These are phyloP conservation scores for Mycena venus DNA, from an alignment of 768 basidiomycete species.

Conservation along the genomic window DNA sequence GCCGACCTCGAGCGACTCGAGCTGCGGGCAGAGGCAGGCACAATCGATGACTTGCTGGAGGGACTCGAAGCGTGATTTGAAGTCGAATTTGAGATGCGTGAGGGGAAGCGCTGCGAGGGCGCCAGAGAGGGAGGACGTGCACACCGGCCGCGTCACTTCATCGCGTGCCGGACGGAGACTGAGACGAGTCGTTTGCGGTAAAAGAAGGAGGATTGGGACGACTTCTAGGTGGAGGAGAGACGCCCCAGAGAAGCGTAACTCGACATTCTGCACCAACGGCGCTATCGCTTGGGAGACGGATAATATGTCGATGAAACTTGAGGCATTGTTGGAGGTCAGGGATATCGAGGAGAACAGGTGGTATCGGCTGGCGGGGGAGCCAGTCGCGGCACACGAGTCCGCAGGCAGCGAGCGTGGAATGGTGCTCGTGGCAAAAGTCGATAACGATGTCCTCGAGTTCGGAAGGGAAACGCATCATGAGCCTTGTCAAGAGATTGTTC, in stretches of 20 bases:
- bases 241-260: constrained; percentile 5
- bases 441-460: constrained; percentile 35
- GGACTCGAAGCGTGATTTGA: constrained; percentile 28
- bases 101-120: background rate
- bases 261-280: constrained; percentile 16
- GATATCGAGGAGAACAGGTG: constrained; percentile 32
- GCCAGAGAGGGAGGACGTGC: constrained; percentile 2
- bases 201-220: background rate
- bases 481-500: too few species aligned
- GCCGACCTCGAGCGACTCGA: constrained; percentile 29
- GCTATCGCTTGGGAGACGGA: background rate
- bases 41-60: constrained; percentile 25
- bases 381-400: constrained; percentile 36
- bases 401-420: constrained; percentile 25
- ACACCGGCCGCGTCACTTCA: constrained; percentile 2
- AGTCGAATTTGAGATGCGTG: constrained; percentile 25
- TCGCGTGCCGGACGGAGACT: constrained; percentile 1
- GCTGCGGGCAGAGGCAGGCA: constrained; percentile 18
- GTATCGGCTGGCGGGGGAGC: constrained; percentile 30
- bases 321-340: constrained; percentile 8
- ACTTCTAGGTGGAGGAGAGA: background rate
- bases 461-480: constrained; percentile 30
- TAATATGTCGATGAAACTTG: constrained; percentile 2
- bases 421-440: constrained; percentile 34
- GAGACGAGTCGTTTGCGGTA: background rate